These are phyloP conservation scores for Penicillium mononematosum DNA, from an alignment of 495 filamentous ascomycete genomes.

Conservation along the genomic window DNA sequence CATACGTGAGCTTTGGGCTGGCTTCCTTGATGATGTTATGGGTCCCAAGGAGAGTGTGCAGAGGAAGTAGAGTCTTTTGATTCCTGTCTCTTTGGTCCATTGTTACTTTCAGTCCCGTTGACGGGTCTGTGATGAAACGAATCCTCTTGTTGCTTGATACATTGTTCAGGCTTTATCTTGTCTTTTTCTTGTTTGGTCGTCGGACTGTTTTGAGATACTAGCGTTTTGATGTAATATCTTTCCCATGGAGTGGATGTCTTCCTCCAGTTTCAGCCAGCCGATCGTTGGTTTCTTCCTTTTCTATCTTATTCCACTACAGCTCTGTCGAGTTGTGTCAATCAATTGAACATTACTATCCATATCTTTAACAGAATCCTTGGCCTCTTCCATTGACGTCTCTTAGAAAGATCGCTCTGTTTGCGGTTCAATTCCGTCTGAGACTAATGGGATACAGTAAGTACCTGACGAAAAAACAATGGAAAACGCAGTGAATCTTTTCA, in stretches of 20 bases:
- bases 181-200: slow-evolving; percentile 3
- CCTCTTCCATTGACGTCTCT: neutral
- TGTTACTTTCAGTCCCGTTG: slow-evolving; percentile 12
- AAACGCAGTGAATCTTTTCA: neutral
- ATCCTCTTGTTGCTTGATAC: slow-evolving; percentile 14
- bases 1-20: slow-evolving; percentile 51
- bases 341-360: neutral
- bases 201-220: slow-evolving; percentile 4
- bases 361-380: neutral
- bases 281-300: neutral
- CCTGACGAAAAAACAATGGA: neutral
- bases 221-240: slow-evolving; percentile 7
- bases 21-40: slow-evolving; percentile 59
- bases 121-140: slow-evolving; percentile 15
- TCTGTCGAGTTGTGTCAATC: neutral
- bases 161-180: slow-evolving; percentile 2
- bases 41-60: slow-evolving; percentile 37
- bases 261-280: neutral
- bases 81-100: neutral
- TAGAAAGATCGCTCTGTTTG: neutral
- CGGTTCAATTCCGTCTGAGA: neutral
- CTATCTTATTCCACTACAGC: neutral
- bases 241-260: neutral
- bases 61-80: slow-evolving; percentile 22
- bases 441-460: neutral